Conservation (phyloP, 1,284 basidiomycete species). For the Microbotryum lychnidis-dioicae region DNA sequence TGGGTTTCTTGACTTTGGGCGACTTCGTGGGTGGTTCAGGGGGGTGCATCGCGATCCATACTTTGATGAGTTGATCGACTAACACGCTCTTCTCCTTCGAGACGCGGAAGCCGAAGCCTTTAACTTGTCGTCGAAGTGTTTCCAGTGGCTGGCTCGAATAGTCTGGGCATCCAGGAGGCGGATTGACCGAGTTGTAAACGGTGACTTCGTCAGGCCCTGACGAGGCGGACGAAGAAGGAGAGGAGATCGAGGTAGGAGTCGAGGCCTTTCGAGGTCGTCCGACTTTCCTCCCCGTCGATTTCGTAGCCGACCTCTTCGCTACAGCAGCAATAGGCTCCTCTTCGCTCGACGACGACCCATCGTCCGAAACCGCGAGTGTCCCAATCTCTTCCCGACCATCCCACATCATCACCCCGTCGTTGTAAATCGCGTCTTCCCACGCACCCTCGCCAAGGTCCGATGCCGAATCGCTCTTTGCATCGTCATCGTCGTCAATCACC, state of each 20-base stretch:
- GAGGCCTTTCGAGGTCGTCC: not conserved
- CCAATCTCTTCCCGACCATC: not conserved
- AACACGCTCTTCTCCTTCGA: constrained; percentile 22
- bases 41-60: constrained; percentile 24
- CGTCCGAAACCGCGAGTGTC: not conserved
- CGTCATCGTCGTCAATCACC: not conserved
- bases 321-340: constrained; percentile 4
- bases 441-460: not conserved
- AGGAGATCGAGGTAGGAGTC: not conserved
- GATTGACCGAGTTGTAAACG: not conserved
- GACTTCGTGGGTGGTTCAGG: not conserved
- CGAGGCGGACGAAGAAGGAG: not conserved
- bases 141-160: constrained; percentile 7
- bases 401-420: not conserved
- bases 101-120: constrained; percentile 21
- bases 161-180: constrained; percentile 11
- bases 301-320: not conserved
- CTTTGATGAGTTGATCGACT: constrained; percentile 13
- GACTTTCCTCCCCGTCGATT: not conserved
- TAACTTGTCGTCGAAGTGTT: constrained; percentile 19
- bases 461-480: not conserved
- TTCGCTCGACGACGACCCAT: constrained; percentile 7
- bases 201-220: not conserved
- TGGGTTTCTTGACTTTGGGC: not conserved
- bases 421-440: not conserved